Evolutionary conservation across 345 rosid species (phyloP), one percentile per base, ranked within the genome.

Genomic region (Firmiana major): DNA sequence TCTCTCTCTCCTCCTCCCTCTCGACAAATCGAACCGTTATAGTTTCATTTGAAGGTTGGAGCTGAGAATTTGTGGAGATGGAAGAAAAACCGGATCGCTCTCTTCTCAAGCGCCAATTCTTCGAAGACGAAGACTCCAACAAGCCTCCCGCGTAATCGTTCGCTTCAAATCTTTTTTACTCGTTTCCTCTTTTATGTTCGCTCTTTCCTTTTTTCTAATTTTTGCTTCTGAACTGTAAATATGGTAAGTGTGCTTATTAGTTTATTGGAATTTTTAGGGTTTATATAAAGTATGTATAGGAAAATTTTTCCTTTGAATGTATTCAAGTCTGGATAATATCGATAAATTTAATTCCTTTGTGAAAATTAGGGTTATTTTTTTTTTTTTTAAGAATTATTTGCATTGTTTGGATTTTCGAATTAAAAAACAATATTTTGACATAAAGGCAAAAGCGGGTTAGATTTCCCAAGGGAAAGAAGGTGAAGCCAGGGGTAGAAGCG

Each of bases 401-500:
- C 22, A 11, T n/a, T 31, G 68, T n/a, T 79, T 69, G 67, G 76
- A 55, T 55, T 75, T 76, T 63, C 40, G 54, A 15, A 43, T 21
- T 81, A 53, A 60, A 34, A 76, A 22, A 76, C 66, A 63, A 49
- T 78, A 72, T 51, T 74, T 68, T 83, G 83, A 78, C 72, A 79
- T 81, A 12, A 73, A 95, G 99, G 86, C 89, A 88, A 83, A 96
- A 92, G 87, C 89, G 87, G 74, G 88, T 89, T 57, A 84, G 98
- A 65, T 96, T 93, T 86, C 99, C 99, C 1, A 96, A 91, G 80
- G 98, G 98, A 21, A 96, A 87, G 88, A 96, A 96, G 82, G 77
- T 86, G 68, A 96, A 89, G 87, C 77, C 89, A 10, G 96, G 85
- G 13, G 89, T 88, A 36, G 90, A 80, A 71, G 74, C 19, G 12